A percentile compares a stretch with the other conserved stretches of the same genome.
Evolutionary conservation across 202 grass and related monocot genomes (phyloP).

Genomic region (Schoenoplectus triqueter): DNA sequence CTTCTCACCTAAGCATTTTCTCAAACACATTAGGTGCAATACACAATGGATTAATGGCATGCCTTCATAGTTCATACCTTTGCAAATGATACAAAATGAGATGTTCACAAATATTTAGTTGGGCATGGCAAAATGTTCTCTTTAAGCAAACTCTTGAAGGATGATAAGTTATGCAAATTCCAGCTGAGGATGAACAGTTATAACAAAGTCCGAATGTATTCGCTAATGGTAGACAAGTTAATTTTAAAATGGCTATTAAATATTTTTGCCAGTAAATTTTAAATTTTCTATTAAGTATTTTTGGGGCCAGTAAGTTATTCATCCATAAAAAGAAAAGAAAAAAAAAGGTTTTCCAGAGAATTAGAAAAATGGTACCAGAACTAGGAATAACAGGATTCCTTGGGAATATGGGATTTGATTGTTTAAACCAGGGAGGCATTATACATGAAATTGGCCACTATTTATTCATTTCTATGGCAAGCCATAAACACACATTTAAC

Average conservation of each 20-base stretch:
- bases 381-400: constrained; percentile 9
- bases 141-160: background rate
- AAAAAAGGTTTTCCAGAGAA: background rate
- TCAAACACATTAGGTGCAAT: constrained; percentile 35
- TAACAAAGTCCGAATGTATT: background rate
- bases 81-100: constrained; percentile 10
- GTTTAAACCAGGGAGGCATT: background rate
- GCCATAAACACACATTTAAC: background rate
- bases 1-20: constrained; percentile 67
- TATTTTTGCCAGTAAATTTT: background rate
- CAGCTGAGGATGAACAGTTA: background rate
- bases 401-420: background rate
- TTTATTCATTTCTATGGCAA: background rate
- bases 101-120: background rate
- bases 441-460: background rate
- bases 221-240: background rate
- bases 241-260: too few species aligned
- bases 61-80: background rate
- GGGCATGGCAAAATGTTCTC: background rate
- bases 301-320: background rate
- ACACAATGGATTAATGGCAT: background rate
- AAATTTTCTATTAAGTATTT: background rate
- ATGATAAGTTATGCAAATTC: background rate
- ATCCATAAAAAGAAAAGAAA: too few species aligned
- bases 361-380: background rate